Base-by-base conservation (phyloP, 2,329 filamentous ascomycete species). In the Phyllosticta citrichinensis region DNA sequence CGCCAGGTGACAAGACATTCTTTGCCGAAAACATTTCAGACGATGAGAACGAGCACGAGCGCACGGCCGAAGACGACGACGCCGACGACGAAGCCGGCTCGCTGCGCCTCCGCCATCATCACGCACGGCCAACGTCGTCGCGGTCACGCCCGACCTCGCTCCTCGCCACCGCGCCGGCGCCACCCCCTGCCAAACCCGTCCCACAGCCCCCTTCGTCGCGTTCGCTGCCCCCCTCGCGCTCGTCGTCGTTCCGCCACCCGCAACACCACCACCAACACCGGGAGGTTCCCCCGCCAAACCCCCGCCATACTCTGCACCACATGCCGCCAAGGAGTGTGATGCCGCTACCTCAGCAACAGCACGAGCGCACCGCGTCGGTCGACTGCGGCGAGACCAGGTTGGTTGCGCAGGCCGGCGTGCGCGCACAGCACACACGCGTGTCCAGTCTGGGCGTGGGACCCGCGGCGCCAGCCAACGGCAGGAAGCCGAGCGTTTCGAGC, bases 301-400 rank as follows among this genome's bases (percentile, higher is more conserved):
- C 40, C 40, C 40, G 40, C 12, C 40, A 47, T 14, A 47, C 40
- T 8, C 40, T 47, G 40, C 40, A 47, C 4, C 40, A 47, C 17
- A 47, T 47, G 25, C 27, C 14, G 24, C 56, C n/a, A 19, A 50
- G 52, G 56, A 52, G 58, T 40, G 35, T 52, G 50, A 52, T 58
- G 56, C 6, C 56, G 50, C 25, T 53, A 33, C 58, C 50, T 61
- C 62, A 40, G 55, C 60, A 63, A 47, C 64, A 68, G 24, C 71
- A 74, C 60, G 73, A 73, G 50, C 68, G 69, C 22, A 47, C 40
- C 2, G 6, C n/a, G 14, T 64, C 70, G 11, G 64, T 68, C 24
- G 74, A 71, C 25, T 71, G 73, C 20, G 65, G 70, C 27, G 69
- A 68, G 5, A 67, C 69, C 17, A 72, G 72, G 55, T 57, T 73